Evolutionary conservation across 2,329 filamentous ascomycete genomes (phyloP), one percentile per base, ranked within the genome.

Genomic region (Pyrenophora tritici-repentis): DNA sequence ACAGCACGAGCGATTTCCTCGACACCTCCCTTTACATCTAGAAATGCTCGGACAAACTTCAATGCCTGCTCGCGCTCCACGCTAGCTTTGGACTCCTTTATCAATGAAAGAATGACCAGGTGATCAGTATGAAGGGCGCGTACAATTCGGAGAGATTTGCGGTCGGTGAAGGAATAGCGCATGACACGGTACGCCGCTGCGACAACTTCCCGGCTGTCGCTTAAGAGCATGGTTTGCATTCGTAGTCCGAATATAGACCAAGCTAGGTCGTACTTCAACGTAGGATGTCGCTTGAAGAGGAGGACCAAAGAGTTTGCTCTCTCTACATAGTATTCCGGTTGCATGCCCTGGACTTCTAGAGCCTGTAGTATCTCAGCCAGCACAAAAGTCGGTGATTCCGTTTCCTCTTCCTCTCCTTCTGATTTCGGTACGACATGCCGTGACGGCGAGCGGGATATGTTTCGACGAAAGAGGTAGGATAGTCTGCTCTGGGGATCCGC

Each of bases 31-130:
- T 97, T 97, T 58, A 97, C 91, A 69, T 99, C 94, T 2, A 99
- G 79, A 67, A 99, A 99, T 8, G 92, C 90, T 52, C 94, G 86
- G 20, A 97, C 87, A 71, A 99, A 97, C 72, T 99, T 99, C 65
- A 99, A 79, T 10, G 94, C 94, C 75, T 99, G 94, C 73, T 99
- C 94, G 46, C 95, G 85, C 76, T 99, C 94, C 14, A 99, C 90
- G 62, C 93, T 92, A n/a, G 93, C 90, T 73, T 97, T 97, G 67
- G 89, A 88, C 72, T 97, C 94, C 71, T 97, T 97, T 59, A 95
- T 91, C 29, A 99, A 79, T 1, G 94, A 97, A 65, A 93, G 81
- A 33, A 96, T 91, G 22, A 97, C 92, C 16, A 97, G 80, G 64
- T 91, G 93, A 71, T 99, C 95, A 0, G 91, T 97, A 61, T 97